Evolutionary conservation across 1,139 yeast genomes (phyloP), one percentile per base, ranked within the genome.

Genomic region (Diutina scorzettiae): DNA sequence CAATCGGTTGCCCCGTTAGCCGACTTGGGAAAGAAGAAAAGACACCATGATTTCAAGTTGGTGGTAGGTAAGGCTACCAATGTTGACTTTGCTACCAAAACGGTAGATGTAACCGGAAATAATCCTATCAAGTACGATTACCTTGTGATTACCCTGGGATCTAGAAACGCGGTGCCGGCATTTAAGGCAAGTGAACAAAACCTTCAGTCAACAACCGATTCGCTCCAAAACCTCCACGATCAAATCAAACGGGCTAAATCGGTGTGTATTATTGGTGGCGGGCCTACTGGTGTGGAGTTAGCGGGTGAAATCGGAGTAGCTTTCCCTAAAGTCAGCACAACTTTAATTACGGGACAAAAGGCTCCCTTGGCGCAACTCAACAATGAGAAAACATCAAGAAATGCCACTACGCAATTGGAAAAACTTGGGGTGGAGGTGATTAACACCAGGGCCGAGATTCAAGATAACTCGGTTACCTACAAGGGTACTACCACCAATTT

Each of bases 241-340:
- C 36, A 46, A 14, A 47, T 61, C 19, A 51, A 53, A 41, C 4
- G 42, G 2, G 58, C 66, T 8, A 45, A 51, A 17, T 43, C 46
- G 5, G 56, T 66, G 31, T 67, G 66, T 2, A 51, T 66, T 4
- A 45, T 65, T 27, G 71, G 71, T 2, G 71, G 66, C 21, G 71
- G 71, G 4, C 49, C 63, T 9, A 62, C 70, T 5, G 71, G 70
- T n/a, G 66, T 63, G 18, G 71, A 66, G 48, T 46, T 55, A 5
- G 61, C 64, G 5, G 67, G 65, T 4, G 71, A 65, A 44, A 49
- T 65, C 21, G 66, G 58, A 3, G 46, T 43, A 18, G 45, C 44
- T 20, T 58, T 46, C 40, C 46, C 51, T 2, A 47, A 47, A 11
- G 54, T 57, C 42, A 41, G 49, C 12, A 56, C 63, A 17, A 54